phyloP scores from a whole-genome alignment of 179 eudicot species.

The Pouteria campechiana region DNA sequence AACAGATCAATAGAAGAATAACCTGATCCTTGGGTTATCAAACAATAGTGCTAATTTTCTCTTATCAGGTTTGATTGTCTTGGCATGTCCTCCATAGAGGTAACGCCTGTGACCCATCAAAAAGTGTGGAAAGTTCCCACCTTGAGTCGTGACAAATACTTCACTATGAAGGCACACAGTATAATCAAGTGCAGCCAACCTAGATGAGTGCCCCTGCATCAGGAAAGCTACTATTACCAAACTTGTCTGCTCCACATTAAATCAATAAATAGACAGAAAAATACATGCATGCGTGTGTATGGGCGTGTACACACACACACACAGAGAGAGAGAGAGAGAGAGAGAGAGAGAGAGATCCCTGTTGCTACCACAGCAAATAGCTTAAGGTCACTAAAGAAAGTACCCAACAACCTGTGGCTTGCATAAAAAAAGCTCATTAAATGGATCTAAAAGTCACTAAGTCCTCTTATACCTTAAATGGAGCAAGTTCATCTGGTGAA shows the following conservation, averaged over 20 bases:
- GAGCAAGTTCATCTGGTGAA: constrained; percentile 83
- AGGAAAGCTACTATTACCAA: not conserved
- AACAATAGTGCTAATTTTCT: constrained; percentile 71
- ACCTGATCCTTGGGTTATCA: constrained; percentile 86
- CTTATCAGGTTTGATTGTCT: constrained; percentile 85
- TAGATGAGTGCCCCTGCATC: constrained; percentile 80
- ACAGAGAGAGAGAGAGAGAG: not conserved
- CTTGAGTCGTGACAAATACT: constrained; percentile 93
- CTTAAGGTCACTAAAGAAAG: no score
- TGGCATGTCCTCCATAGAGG: constrained; percentile 79
- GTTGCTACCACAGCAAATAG: no score
- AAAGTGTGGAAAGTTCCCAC: constrained; percentile 97
- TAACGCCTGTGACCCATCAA: constrained; percentile 93
- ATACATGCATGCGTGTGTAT: no score
- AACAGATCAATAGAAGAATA: no score
- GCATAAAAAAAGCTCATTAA: no score
- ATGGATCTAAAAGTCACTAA: no score
- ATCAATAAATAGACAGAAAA: no score
- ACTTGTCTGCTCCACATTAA: no score
- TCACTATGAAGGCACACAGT: constrained; percentile 95
- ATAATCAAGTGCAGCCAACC: constrained; percentile 96
- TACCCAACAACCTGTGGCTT: no score
- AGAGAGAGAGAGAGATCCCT: not conserved
- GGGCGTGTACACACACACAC: not conserved
- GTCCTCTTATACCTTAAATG: constrained; percentile 69